Base-by-base conservation (phyloP, 352 stramenopile genomes). In the Paralagenidium karlingii region DNA sequence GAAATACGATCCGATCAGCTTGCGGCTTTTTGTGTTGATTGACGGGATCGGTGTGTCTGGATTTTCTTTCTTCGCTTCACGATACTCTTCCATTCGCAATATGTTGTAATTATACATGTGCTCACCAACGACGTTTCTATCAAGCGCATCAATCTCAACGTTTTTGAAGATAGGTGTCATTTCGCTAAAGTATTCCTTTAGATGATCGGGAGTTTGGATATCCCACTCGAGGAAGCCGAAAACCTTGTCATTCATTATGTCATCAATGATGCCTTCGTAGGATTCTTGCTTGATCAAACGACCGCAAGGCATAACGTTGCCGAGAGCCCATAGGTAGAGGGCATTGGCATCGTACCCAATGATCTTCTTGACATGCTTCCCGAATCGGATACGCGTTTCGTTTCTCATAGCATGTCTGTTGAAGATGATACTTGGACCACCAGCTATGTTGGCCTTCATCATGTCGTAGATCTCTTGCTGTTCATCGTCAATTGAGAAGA, bases 151-250 rank as follows among this genome's bases (percentile, higher is more conserved):
- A 16, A 45, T 50, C 22, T 44, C 29, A 20, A 27, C 16, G 18
- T 53, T 53, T 12, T 59, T 53, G 29, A 54, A 59, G 11, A 53
- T 55, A 10, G 40, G 40, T 5, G 34, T 47, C 50, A 58, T 58
- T 24, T 58, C 45, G 37, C 11, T 40, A 13, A 63, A 69, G 26
- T 61, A 55, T 0, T 56, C 25, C 38, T 61, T 63, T 0, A 66
- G 38, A 20, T 61, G 33, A 2, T 55, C 44, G 10, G 59, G 59
- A 10, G 45, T 62, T 29, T 44, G 5, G 31, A 69, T 65, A 51
- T 65, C 55, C 38, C 47, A 62, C 33, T 69, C 47, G 3, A 65
- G 26, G n/a, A 69, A 65, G 0, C 58, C 58, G 39, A 69, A 69
- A 0, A 52, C 2, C 15, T 68, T 64, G 25, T 61, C 46, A 25